Evolutionary conservation across 73 alveolate genomes (phyloP).

Genomic region (Paramecium sonneborni): DNA sequence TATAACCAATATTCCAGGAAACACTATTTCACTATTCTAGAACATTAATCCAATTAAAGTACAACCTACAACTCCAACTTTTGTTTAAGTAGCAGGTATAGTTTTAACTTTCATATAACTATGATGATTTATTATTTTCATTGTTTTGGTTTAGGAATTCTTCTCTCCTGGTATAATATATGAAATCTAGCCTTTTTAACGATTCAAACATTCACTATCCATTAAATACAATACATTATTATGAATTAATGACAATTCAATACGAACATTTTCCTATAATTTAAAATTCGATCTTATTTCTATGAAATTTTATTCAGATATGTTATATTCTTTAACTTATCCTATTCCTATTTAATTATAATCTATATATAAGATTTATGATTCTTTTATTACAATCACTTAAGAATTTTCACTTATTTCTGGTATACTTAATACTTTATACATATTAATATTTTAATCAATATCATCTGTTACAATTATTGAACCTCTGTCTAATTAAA

Average conservation of each 20-base stretch:
- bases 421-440: neutral
- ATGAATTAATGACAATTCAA: neutral
- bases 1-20: neutral
- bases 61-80: neutral
- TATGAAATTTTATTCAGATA: neutral
- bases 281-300: neutral
- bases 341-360: neutral
- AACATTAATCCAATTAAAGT: neutral
- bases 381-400: neutral
- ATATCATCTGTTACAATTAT: neutral
- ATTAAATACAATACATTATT: neutral
- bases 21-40: neutral
- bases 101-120: neutral
- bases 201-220: neutral
- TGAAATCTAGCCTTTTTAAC: neutral
- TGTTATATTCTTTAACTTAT: neutral
- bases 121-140: neutral
- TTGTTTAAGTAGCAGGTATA: neutral
- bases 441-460: neutral
- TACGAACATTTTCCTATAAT: no score
- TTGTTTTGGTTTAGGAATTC: neutral
- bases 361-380: neutral
- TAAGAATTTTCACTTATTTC: neutral
- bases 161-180: neutral
- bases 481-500: neutral